These are phyloP conservation scores for Hyphopichia buzzinii DNA, from an alignment of 1,139 yeast species.

Conservation along the genomic window DNA sequence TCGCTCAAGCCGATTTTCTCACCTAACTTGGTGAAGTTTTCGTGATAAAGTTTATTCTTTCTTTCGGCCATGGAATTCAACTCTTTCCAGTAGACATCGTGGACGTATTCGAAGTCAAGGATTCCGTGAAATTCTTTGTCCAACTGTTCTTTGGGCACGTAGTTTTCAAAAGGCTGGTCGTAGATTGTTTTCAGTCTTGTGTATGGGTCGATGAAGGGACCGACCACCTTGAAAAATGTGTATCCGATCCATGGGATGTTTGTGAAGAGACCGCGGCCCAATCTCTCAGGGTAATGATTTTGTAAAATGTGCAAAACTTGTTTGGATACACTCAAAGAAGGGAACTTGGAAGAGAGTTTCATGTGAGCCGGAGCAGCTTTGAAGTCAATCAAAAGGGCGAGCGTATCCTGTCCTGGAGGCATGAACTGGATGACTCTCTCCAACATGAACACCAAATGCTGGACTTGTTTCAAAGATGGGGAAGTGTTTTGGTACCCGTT, in stretches of 20 bases:
- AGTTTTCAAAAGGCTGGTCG: constrained; percentile 82
- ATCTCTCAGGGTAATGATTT: constrained; percentile 93
- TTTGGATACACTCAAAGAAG: constrained; percentile 51
- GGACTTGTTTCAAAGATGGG: constrained; percentile 82
- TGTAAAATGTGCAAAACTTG: constrained; percentile 86
- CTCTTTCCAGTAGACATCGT: constrained; percentile 76
- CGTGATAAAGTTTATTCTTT: constrained; percentile 55
- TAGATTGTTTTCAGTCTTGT: constrained; percentile 90
- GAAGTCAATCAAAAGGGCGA: constrained; percentile 87
- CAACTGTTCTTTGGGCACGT: constrained; percentile 76
- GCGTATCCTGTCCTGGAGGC: constrained; percentile 95
- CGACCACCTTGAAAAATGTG: constrained; percentile 83
- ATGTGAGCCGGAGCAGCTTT: constrained; percentile 53
- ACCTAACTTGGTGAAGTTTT: constrained; percentile 67
- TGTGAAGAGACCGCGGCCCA: constrained; percentile 86
- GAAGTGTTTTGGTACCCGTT: constrained; percentile 95
- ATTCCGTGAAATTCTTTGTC: constrained; percentile 83
- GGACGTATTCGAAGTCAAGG: constrained; percentile 79
- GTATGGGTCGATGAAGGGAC: constrained; percentile 93
- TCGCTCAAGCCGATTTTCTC: constrained; percentile 70
- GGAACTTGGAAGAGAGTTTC: constrained; percentile 41
- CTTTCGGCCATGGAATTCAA: constrained; percentile 56
- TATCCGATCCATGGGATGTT: constrained; percentile 93
- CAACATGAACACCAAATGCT: constrained; percentile 86
- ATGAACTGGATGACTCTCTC: constrained; percentile 88